Percentiles rank a stretch among this genome's conserved stretches.
Evolutionary conservation across 352 stramenopile species (phyloP).

Genomic region (Globisporangium alternatum): DNA sequence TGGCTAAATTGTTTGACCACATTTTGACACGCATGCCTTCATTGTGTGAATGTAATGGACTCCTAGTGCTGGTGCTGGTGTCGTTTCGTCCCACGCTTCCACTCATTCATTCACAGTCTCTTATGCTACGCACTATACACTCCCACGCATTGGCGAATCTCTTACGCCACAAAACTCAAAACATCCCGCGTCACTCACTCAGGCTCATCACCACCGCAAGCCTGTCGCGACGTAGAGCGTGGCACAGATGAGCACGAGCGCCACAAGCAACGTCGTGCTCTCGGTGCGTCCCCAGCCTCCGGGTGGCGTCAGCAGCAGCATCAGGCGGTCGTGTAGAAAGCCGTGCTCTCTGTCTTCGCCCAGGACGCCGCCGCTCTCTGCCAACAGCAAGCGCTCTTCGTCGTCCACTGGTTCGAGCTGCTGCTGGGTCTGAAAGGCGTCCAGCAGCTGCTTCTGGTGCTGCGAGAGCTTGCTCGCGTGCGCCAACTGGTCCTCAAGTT

Average conservation of each 20-base stretch:
- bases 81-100: too few species aligned
- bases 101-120: too few species aligned
- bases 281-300: neutral
- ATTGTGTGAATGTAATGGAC: too few species aligned
- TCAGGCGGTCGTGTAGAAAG: neutral
- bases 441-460: neutral
- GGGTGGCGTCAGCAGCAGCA: neutral
- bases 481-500: slow-evolving; percentile 2
- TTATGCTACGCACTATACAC: neutral
- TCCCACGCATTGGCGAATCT: neutral
- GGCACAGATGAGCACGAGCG: slow-evolving; percentile 18
- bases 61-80: too few species aligned
- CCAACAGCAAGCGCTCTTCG: slow-evolving; percentile 7
- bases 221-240: slow-evolving; percentile 12
- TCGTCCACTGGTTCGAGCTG: neutral
- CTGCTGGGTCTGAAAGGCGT: slow-evolving; percentile 1
- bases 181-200: neutral
- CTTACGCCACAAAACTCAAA: neutral
- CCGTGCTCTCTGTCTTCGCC: slow-evolving; percentile 2
- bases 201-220: neutral
- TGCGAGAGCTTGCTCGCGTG: slow-evolving; percentile 8
- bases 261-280: slow-evolving; percentile 6
- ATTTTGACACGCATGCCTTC: too few species aligned
- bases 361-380: slow-evolving; percentile 4
- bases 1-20: too few species aligned